These are phyloP conservation scores for Phytopythium helicoides DNA, from an alignment of 352 stramenopile genomes.

Conservation along the genomic window DNA sequence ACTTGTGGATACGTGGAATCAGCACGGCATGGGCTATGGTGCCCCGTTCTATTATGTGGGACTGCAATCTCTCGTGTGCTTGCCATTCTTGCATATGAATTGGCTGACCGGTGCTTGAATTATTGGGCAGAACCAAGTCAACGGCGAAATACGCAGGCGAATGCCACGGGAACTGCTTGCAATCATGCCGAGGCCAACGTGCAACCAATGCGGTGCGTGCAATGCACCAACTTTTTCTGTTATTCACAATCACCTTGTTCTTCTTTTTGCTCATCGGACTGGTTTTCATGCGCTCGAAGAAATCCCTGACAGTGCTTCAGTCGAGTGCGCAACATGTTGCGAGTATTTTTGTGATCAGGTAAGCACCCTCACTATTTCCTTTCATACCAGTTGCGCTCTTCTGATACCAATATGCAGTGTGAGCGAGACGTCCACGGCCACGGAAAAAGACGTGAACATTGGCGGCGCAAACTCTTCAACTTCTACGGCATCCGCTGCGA, in stretches of 20 bases:
- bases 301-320: conserved; percentile 34
- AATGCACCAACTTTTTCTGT: not conserved
- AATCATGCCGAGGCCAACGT: conserved; percentile 66
- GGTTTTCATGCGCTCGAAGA: conserved; percentile 25
- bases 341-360: conserved; percentile 91
- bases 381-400: not conserved
- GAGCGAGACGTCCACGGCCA: conserved; percentile 80
- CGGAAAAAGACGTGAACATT: conserved; percentile 73
- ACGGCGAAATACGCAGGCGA: conserved; percentile 88
- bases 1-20: conserved; percentile 83
- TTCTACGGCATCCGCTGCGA: conserved; percentile 91
- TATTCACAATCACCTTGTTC: not conserved
- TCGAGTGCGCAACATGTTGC: conserved; percentile 88
- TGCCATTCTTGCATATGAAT: not conserved
- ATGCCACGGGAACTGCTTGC: conserved; percentile 88
- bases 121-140: conserved; percentile 82
- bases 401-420: conserved; percentile 36
- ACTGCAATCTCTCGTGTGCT: too few species aligned
- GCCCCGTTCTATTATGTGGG: conserved; percentile 92
- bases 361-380: not conserved
- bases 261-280: not conserved
- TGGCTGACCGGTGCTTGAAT: not conserved
- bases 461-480: conserved; percentile 86
- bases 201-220: conserved; percentile 85
- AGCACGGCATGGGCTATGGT: conserved; percentile 59